A percentile compares a stretch with the other conserved stretches of the same genome.
Evolutionary conservation across 257 asterid species (phyloP).

Genomic region (Gynochthodes officinalis): DNA sequence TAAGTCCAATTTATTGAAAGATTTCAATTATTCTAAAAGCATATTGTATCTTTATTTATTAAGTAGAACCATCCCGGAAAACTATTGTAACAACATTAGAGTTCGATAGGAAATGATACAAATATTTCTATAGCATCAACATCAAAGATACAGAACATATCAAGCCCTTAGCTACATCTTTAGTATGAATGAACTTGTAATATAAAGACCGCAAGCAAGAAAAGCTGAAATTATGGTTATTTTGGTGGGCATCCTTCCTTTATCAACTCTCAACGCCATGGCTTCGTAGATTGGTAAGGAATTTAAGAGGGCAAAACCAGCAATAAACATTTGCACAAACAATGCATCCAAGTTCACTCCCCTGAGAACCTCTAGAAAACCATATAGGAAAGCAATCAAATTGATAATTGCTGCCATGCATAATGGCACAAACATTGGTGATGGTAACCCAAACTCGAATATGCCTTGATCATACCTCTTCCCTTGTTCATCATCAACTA

Average conservation of each 20-base stretch:
- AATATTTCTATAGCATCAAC: no score
- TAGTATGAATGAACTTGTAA: constrained; percentile 6
- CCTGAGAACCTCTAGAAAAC: constrained; percentile 4
- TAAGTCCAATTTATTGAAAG: no score
- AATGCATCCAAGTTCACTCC: constrained; percentile 25
- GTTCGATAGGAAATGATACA: no score
- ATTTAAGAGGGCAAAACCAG: constrained; percentile 52
- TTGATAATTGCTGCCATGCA: constrained; percentile 48
- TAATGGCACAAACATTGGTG: constrained; percentile 66
- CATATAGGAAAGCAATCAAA: constrained; percentile 17
- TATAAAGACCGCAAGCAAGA: constrained; percentile 34
- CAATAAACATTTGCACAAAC: constrained; percentile 36
- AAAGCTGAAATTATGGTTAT: constrained; percentile 36
- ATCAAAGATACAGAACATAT: no score
- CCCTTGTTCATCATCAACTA: constrained; percentile 41
- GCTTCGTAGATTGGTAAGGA: constrained; percentile 68
- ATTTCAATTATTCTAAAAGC: no score
- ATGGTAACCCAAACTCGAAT: constrained; percentile 57
- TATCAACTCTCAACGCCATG: constrained; percentile 57
- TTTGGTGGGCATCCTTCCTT: constrained; percentile 58
- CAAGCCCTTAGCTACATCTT: not conserved
- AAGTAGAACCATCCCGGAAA: no score
- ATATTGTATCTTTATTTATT: no score
- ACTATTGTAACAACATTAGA: no score
- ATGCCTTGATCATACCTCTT: constrained; percentile 56